These are phyloP conservation scores for Nadsonia starkeyi-henricii DNA, from an alignment of 1,139 yeast genomes.

Conservation along the genomic window DNA sequence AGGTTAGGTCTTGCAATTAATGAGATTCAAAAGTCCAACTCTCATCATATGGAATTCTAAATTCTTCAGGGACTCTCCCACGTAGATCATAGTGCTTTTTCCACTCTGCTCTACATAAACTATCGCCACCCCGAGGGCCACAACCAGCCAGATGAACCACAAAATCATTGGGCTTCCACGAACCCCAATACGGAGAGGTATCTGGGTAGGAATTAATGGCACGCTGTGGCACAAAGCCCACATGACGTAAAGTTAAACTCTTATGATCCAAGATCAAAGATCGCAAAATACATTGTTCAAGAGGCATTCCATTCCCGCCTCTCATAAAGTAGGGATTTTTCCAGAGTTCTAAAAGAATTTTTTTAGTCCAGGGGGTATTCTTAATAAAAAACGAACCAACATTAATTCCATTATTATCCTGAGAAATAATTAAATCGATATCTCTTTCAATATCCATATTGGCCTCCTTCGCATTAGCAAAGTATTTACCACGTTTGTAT, in stretches of 20 bases:
- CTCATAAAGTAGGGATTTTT: slow-evolving; percentile 10
- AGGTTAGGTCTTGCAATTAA: background rate
- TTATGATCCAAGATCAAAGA: slow-evolving; percentile 2
- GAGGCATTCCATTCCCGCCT: slow-evolving; percentile 8
- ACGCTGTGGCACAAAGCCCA: slow-evolving; percentile 25
- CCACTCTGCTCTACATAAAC: slow-evolving; percentile 6
- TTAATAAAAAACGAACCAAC: slow-evolving; percentile 26
- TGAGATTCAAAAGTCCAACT: background rate
- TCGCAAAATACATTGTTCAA: slow-evolving; percentile 16
- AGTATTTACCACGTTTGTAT: slow-evolving; percentile 9
- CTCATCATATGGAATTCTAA: slow-evolving; percentile 5
- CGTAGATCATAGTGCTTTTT: slow-evolving; percentile 3
- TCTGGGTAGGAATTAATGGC: slow-evolving; percentile 21
- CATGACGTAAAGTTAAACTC: slow-evolving; percentile 8
- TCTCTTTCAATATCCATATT: slow-evolving; percentile 10
- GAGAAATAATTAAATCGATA: slow-evolving; percentile 18
- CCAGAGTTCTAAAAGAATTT: slow-evolving; percentile 15
- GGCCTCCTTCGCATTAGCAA: slow-evolving; percentile 11
- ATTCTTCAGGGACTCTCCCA: slow-evolving; percentile 8
- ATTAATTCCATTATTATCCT: slow-evolving; percentile 22
- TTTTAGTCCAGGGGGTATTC: slow-evolving; percentile 15
- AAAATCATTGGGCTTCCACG: slow-evolving; percentile 16
- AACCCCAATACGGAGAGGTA: slow-evolving; percentile 11
- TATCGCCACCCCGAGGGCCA: slow-evolving; percentile 2
- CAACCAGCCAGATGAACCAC: slow-evolving; percentile 20